Percentiles rank a stretch among this genome's conserved stretches.
phyloP scores from a whole-genome alignment of 2,329 filamentous ascomycete genomes.

The Trichoderma sp. region DNA sequence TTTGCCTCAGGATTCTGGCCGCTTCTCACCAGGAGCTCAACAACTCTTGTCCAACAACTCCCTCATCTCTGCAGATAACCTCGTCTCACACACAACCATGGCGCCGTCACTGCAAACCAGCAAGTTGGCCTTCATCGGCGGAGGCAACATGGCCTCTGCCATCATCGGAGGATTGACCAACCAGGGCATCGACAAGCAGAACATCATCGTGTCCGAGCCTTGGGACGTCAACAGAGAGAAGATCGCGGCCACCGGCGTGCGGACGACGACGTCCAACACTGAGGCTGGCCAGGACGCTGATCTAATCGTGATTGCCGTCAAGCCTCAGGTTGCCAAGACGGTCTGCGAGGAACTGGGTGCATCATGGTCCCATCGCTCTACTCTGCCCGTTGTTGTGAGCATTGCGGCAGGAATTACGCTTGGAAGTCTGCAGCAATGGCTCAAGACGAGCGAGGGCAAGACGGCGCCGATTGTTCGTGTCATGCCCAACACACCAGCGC shows the following conservation, averaged over 20 bases:
- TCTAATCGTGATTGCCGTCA: constrained; percentile 53
- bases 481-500: constrained; percentile 57
- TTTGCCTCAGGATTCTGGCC: background rate
- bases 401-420: constrained; percentile 55
- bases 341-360: constrained; percentile 52
- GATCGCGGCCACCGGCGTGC: constrained; percentile 50
- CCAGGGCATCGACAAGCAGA: constrained; percentile 47
- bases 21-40: background rate
- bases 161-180: constrained; percentile 53
- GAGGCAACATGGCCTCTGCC: constrained; percentile 57
- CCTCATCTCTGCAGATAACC: background rate
- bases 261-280: constrained; percentile 50
- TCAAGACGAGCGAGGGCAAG: constrained; percentile 42
- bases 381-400: constrained; percentile 50
- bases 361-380: constrained; percentile 40
- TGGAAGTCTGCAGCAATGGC: constrained; percentile 48
- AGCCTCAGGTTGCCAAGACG: constrained; percentile 53
- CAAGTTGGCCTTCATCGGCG: constrained; percentile 47
- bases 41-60: background rate
- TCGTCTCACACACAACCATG: constrained; percentile 30
- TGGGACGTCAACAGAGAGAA: constrained; percentile 57
- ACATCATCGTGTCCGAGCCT: constrained; percentile 54
- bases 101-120: constrained; percentile 38
- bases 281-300: constrained; percentile 50
- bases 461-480: constrained; percentile 52